Base-by-base conservation (phyloP, 2,329 filamentous ascomycete genomes). In the Drechslerella coelobrocha region DNA sequence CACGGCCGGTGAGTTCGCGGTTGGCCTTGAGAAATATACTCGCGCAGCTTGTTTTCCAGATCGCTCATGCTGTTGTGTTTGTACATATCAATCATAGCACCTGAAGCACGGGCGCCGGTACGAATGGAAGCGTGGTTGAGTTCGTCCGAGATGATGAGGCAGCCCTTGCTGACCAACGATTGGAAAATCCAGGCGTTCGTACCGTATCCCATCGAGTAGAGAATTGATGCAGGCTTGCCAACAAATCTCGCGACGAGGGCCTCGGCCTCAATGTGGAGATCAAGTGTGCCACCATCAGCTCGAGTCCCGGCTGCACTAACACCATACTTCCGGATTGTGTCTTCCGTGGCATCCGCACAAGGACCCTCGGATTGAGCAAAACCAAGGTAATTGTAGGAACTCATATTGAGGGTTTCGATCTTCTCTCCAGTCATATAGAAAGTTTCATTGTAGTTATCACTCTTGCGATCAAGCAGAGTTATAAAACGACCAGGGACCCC, bases 151-250 rank as follows among this genome's bases (percentile, higher is more conserved):
- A 99, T 90, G 78, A 99, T 89, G 57, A 99, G 84, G 77, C 90
- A 95, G 72, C 94, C 94, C 81, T 96, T 97, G 76, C 89, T 89
- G 60, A 96, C 90, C 43, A 99, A 83, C 34, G 92, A 92, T 2
- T 93, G 91, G 83, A 99, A 97, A 14, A 92, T 87, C 74, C 89
- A 91, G 27, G 93, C 89, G 77, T 99, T 99, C 73, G 94, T 99
- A 72, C 92, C 92, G 78, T 96, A 99, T 31, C 94, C 94, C 94
- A 99, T 99, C 23, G 93, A 97, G 82, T 97, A 97, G 56, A 99
- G 88, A 88, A 97, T 97, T 26, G 94, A 89, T 26, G 90, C 87
- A 65, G 92, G 89, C 82, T 97, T 99, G 78, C 92, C 93, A 39
- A 97, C 91, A 77, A 99, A 99, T 47, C 85, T 84, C 48, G 94